Evolutionary conservation across 2,329 filamentous ascomycete species (phyloP), one percentile per base, ranked within the genome.

Genomic region (Aspergillus nomiae): DNA sequence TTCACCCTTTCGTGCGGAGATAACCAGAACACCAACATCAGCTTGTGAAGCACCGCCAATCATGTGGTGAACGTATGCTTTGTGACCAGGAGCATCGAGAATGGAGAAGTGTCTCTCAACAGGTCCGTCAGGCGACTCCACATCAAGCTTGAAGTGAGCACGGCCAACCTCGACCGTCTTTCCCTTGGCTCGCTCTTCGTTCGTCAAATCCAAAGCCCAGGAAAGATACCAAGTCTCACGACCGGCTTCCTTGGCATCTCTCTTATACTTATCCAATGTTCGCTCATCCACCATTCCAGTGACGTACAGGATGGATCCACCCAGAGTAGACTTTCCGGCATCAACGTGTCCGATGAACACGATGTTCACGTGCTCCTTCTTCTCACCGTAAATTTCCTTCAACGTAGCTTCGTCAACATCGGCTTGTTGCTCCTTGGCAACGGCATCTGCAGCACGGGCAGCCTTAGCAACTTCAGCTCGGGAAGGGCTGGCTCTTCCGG

Each of bases 231-330:
- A 99, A 4, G 94, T 96, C 82, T 98, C 95, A 83, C 94, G 91
- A 59, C 95, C 95, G 68, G 95, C 86, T 12, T 98, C 95, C 84
- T 97, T 98, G 57, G 95, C 94, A 74, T 99, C 96, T 71, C 88
- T 89, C 86, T 94, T 97, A 85, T 97, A 97, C 82, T 99, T 99
- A 59, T 99, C 95, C 85, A 99, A 88, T 41, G 95, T 99, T 77
- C 95, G 89, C 81, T 99, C 93, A 74, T 99, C 96, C n/a, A 99
- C 95, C 95, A 98, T 99, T 64, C 95, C 95, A 6, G 94, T 97
- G 58, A 88, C 89, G 78, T 95, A 97, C 16, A 99, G 85, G 67
- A 99, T 96, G 58, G 92, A 92, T 57, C 95, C 95, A 76, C 95
- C 95, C 7, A 99, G 85, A 3, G 95, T 99, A 45, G 93, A 97